phyloP scores from a whole-genome alignment of 441 rosid species.

The Euphorbia schlechtendalii region DNA sequence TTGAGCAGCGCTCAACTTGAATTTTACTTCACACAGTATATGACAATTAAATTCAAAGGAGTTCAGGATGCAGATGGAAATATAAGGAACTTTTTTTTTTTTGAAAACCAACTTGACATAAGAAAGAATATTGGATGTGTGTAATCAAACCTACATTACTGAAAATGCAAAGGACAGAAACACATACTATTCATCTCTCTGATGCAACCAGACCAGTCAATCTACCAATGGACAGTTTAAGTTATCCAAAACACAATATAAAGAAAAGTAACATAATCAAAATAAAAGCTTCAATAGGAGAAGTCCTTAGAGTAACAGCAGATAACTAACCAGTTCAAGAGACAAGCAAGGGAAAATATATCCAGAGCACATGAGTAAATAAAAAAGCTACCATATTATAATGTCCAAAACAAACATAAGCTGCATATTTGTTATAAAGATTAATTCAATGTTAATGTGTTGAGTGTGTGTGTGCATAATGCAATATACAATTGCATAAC shows the following conservation, averaged over 20 bases:
- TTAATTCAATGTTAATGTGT: too few relatives aligned
- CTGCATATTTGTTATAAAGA: too few relatives aligned
- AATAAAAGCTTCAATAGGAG: background rate
- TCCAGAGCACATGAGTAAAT: too few relatives aligned
- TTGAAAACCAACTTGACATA: background rate
- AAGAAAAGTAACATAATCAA: background rate
- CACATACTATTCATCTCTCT: background rate
- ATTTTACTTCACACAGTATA: background rate
- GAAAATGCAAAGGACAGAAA: background rate
- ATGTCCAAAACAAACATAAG: too few relatives aligned
- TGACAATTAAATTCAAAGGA: background rate
- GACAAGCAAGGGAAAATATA: too few relatives aligned
- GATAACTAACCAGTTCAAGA: constrained; percentile 3
- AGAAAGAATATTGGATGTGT: too few relatives aligned
- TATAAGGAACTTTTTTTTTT: background rate
- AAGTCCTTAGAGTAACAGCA: background rate
- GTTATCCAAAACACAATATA: background rate
- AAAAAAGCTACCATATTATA: too few relatives aligned
- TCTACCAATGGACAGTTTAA: background rate
- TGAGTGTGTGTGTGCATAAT: too few relatives aligned
- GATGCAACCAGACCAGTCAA: background rate
- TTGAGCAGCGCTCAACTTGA: background rate
- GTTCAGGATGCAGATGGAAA: background rate
- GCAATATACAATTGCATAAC: too few relatives aligned
- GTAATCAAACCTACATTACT: background rate